These are phyloP conservation scores for Urtica urens DNA, from an alignment of 306 rosid species.

Conservation along the genomic window DNA sequence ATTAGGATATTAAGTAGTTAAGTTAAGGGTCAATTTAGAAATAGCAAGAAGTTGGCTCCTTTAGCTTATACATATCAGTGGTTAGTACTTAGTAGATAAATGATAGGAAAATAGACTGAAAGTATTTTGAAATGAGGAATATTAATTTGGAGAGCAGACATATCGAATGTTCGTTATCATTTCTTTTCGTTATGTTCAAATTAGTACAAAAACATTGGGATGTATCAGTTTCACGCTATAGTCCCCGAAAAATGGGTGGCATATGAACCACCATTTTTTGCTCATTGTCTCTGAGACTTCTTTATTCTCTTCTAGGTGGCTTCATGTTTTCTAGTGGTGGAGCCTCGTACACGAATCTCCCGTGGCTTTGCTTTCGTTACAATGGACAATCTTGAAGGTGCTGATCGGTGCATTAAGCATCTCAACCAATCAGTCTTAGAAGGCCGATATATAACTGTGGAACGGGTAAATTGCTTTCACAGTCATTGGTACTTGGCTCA, in stretches of 20 bases:
- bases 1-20: too few relatives aligned
- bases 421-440: slow-evolving; percentile 92
- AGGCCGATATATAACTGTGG: slow-evolving; percentile 94
- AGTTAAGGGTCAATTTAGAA: too few relatives aligned
- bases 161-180: not conserved
- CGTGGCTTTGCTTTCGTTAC: slow-evolving; percentile 97
- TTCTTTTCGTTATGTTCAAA: not conserved
- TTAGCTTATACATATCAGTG: too few relatives aligned
- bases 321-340: slow-evolving; percentile 93
- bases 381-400: slow-evolving; percentile 69
- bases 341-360: slow-evolving; percentile 79
- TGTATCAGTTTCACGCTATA: too few relatives aligned
- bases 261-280: not conserved
- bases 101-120: too few relatives aligned
- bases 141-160: not conserved
- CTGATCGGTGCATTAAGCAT: slow-evolving; percentile 73
- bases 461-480: slow-evolving; percentile 54
- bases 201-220: too few relatives aligned
- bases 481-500: slow-evolving; percentile 13
- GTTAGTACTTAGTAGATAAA: too few relatives aligned
- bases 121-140: too few relatives aligned
- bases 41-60: too few relatives aligned
- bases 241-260: too few relatives aligned
- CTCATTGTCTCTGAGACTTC: not conserved
- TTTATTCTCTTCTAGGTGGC: slow-evolving; percentile 47